A percentile compares a stretch with the other conserved stretches of the same genome.
Evolutionary conservation across 257 asterid genomes (phyloP).

Genomic region (Echites panduratus): DNA sequence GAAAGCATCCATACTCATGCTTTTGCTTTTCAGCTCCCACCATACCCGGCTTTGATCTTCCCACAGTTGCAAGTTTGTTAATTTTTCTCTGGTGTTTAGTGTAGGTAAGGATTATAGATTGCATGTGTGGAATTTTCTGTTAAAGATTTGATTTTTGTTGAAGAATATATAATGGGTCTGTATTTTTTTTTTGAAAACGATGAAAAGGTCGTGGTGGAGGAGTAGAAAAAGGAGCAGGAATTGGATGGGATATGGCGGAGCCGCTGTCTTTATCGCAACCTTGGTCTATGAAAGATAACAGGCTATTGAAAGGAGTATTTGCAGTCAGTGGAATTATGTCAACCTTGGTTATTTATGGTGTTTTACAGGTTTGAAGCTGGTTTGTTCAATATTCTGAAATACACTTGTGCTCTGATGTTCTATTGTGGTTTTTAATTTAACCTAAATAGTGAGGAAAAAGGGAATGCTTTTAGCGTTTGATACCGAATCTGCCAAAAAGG

Average conservation of each 20-base stretch:
- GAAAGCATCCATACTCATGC: neutral
- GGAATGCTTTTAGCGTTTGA: neutral
- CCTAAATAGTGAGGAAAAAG: neutral
- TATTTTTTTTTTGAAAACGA: neutral
- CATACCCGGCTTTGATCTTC: conserved; percentile 6
- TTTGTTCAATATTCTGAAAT: neutral
- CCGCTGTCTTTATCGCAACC: conserved; percentile 37
- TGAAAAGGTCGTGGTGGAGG: conserved; percentile 14
- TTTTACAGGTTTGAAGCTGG: conserved; percentile 59
- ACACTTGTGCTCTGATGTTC: neutral
- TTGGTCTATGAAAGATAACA: conserved; percentile 52
- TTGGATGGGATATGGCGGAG: conserved; percentile 75
- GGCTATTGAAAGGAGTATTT: conserved; percentile 51
- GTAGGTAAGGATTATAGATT: neutral
- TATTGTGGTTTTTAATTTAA: neutral
- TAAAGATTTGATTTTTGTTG: conserved; percentile 6
- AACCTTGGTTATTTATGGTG: conserved; percentile 80
- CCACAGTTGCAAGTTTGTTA: neutral
- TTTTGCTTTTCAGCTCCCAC: conserved; percentile 5
- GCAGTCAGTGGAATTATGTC: conserved; percentile 90
- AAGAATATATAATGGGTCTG: conserved; percentile 20
- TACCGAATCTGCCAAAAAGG: neutral
- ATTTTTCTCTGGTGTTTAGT: neutral
- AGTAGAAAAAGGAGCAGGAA: no score
- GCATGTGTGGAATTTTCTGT: neutral